These are phyloP conservation scores for Ambrosia hybrid DNA, from an alignment of 140 eudicot genomes.

Conservation along the genomic window DNA sequence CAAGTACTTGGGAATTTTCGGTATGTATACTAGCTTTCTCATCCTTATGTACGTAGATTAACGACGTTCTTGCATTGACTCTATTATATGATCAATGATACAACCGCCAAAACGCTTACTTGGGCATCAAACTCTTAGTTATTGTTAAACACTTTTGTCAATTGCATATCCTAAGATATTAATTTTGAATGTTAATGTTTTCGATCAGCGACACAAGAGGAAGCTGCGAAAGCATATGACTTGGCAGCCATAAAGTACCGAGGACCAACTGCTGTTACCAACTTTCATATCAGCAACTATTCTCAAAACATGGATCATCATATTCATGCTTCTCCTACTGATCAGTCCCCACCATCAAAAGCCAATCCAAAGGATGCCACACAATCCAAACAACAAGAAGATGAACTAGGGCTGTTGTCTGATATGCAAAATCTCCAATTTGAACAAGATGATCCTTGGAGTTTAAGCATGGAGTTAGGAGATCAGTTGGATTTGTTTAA, in stretches of 20 bases:
- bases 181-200: background rate
- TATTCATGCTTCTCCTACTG: background rate
- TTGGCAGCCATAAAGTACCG: constrained; percentile 37
- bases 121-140: too few species aligned
- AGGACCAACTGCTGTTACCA: constrained; percentile 37
- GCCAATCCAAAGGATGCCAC: background rate
- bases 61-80: background rate
- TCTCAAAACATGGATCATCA: background rate
- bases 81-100: too few species aligned
- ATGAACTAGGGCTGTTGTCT: background rate
- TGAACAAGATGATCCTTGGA: constrained; percentile 16
- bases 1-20: constrained; percentile 23
- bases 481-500: constrained; percentile 10
- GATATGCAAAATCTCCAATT: constrained; percentile 13
- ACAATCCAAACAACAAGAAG: background rate
- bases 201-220: constrained; percentile 33
- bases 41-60: background rate
- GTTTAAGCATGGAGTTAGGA: constrained; percentile 14
- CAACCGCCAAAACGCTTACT: too few species aligned
- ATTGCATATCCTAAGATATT: too few species aligned
- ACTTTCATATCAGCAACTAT: constrained; percentile 36
- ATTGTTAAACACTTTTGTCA: too few species aligned
- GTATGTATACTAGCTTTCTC: background rate
- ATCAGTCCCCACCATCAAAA: background rate
- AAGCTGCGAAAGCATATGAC: constrained; percentile 48